Evolutionary conservation across 306 rosid species (phyloP), one percentile per base, ranked within the genome.

Genomic region (Medicago ruthenica): DNA sequence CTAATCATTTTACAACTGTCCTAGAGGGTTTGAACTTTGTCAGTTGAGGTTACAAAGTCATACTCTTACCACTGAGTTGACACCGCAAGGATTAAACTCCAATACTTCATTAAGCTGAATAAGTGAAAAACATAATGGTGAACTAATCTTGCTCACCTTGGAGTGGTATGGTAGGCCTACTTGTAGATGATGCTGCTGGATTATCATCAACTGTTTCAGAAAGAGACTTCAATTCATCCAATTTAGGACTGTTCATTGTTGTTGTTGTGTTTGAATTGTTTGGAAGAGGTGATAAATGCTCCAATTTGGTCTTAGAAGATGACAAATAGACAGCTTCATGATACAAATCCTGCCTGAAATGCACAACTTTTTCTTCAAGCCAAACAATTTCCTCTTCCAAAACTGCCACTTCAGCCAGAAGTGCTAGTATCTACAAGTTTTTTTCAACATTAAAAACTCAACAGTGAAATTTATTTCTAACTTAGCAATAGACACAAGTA

Each of bases 391-490:
- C 99, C 89, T 96, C 99, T 89, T 96, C 99, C 70, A 96, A 75
- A 57, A 96, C 97, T 36, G 99, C 99, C 84, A 96, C 96, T 85
- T 96, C 99, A 5, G 97, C 98, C 61, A 96, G 83, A 89, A 96
- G 98, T 34, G 81, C 93, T 17, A 92, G 80, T 77, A 87, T 87
- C 99, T 95, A 80, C 8, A 48, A 27, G 4, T 31, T 27, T 36
- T 75, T n/a, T n/a, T 42, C 13, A 61, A 50, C 39, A 63, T 68
- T 8, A 73, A 83, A 83, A 71, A 1, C 34, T 73, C 22, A 58
- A 20, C 11, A 62, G 10, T 69, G 44, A 81, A 62, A 54, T 15
- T 67, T 57, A 34, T 76, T 55, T 51, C 73, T 73, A 58, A 67
- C 66, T 47, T 72, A 11, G 21, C 27, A 51, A 39, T 11, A 71